Evolutionary conservation across 108 stramenopile species (phyloP).

Genomic region (Nitzschia sp.): DNA sequence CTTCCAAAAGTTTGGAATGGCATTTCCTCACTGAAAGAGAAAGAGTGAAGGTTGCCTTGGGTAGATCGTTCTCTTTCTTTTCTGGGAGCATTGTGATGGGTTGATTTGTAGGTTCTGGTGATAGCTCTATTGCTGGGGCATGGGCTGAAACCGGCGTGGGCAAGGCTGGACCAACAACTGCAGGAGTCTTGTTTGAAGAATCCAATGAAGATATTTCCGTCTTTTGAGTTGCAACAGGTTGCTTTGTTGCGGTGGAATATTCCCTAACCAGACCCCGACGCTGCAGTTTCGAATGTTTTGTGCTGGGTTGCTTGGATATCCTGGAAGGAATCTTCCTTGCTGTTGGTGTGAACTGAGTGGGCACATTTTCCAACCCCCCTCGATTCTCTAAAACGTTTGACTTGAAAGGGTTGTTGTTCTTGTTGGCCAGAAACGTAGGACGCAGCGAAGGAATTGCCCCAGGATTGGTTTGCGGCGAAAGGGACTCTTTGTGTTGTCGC

Average conservation of each 20-base stretch:
- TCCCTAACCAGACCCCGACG: not conserved
- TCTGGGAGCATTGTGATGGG: not conserved
- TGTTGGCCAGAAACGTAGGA: not conserved
- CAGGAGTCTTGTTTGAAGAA: no score
- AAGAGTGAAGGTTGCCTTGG: no score
- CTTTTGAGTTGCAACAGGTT: no score
- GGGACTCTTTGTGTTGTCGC: not conserved
- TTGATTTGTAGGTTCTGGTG: not conserved
- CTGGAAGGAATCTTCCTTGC: not conserved
- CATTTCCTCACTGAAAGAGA: no score
- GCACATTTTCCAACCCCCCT: slow-evolving; percentile 9
- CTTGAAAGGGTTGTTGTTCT: not conserved
- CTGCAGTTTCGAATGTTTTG: slow-evolving; percentile 1
- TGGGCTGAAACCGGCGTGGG: not conserved
- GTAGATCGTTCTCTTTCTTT: no score
- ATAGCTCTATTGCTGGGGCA: not conserved
- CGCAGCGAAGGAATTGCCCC: not conserved
- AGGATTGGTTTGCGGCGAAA: not conserved
- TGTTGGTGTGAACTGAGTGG: not conserved
- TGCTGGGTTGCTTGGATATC: not conserved
- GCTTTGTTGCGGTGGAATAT: not conserved
- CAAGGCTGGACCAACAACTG: not conserved
- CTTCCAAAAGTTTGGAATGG: no score
- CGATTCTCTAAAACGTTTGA: slow-evolving; percentile 6
- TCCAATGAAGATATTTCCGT: no score